A percentile compares a stretch with the other conserved stretches of the same genome.
These are phyloP conservation scores for Cetradonia linearis DNA, from an alignment of 495 filamentous ascomycete species.

Conservation along the genomic window DNA sequence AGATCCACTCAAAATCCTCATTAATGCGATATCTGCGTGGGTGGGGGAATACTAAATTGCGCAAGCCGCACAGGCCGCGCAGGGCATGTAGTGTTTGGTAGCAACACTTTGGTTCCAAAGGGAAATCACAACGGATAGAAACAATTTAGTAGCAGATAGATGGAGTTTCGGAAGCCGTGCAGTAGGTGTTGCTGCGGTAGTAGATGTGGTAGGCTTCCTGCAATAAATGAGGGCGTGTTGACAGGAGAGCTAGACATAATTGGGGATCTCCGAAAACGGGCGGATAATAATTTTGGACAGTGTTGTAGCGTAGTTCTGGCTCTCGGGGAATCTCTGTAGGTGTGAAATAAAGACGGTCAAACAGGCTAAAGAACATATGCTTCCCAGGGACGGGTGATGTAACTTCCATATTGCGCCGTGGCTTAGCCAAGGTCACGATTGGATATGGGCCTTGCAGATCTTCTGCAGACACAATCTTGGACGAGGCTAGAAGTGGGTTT, in stretches of 20 bases:
- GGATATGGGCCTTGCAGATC: neutral
- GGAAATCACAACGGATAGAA: neutral
- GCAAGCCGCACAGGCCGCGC: neutral
- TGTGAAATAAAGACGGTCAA: neutral
- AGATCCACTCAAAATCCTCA: neutral
- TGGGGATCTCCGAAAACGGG: too few relatives aligned
- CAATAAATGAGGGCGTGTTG: neutral
- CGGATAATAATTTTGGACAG: too few relatives aligned
- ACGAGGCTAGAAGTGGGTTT: neutral
- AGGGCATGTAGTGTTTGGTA: neutral
- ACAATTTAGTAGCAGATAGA: neutral
- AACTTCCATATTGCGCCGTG: neutral
- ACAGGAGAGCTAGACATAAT: neutral
- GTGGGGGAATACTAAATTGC: neutral
- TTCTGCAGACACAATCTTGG: neutral
- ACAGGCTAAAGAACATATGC: neutral
- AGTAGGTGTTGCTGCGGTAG: too few relatives aligned
- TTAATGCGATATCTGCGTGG: too few relatives aligned
- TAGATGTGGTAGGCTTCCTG: neutral
- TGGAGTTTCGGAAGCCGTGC: neutral
- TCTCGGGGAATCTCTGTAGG: neutral
- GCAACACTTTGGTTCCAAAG: neutral
- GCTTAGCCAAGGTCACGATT: neutral
- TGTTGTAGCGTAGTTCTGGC: too few relatives aligned
- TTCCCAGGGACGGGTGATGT: neutral